A percentile compares a stretch with the other conserved stretches of the same genome.
Evolutionary conservation across 1,284 basidiomycete species (phyloP).

Genomic region (Ganoderma resinaceum): DNA sequence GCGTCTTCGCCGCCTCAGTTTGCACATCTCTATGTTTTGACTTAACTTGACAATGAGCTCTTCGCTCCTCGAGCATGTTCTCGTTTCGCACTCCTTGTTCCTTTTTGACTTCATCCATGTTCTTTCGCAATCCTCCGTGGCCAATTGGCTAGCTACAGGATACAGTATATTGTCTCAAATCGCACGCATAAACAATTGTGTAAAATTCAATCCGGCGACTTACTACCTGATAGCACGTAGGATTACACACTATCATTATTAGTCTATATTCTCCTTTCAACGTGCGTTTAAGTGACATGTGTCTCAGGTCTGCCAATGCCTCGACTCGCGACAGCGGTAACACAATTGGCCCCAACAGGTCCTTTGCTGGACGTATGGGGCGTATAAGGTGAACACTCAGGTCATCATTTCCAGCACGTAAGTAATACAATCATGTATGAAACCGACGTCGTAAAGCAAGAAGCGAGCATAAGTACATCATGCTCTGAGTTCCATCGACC

Average conservation of each 20-base stretch:
- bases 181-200: conserved; percentile 22
- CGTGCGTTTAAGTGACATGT: background rate
- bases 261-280: background rate
- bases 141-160: background rate
- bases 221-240: conserved; percentile 18
- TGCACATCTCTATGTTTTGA: conserved; percentile 19
- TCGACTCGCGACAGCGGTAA: too few species aligned
- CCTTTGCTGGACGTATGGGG: too few species aligned
- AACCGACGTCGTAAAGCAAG: background rate
- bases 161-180: conserved; percentile 18
- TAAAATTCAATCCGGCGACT: conserved; percentile 26
- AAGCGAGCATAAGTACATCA: background rate
- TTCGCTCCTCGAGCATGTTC: conserved; percentile 4
- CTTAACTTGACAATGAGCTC: background rate
- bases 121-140: conserved; percentile 7
- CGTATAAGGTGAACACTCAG: too few species aligned
- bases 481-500: too few species aligned
- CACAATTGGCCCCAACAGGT: too few species aligned
- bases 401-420: background rate
- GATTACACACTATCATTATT: conserved; percentile 30
- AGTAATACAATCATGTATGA: background rate
- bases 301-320: too few species aligned
- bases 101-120: background rate
- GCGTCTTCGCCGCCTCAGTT: background rate
- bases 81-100: conserved; percentile 17